Conservation (phyloP, 805 yeast species). For the Hanseniaspora valbyensis region DNA sequence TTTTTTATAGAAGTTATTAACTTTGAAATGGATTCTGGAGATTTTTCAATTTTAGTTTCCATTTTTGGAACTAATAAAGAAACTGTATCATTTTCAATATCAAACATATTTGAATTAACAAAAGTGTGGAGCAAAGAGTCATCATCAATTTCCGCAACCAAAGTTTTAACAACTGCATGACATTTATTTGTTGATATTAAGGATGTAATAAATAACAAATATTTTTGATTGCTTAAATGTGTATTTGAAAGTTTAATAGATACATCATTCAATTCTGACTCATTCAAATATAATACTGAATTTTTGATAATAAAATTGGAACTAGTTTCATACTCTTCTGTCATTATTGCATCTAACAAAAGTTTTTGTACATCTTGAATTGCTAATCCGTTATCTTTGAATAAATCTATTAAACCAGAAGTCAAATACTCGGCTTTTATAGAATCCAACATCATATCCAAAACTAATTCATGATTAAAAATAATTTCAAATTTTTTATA, state of each 20-base stretch:
- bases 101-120: background rate
- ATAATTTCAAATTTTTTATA: constrained; percentile 22
- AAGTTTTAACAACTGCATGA: background rate
- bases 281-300: background rate
- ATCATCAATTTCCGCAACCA: background rate
- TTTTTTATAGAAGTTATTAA: background rate
- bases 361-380: background rate
- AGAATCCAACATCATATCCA: background rate
- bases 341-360: background rate
- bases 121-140: background rate
- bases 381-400: background rate
- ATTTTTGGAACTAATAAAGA: background rate
- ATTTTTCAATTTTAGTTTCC: background rate
- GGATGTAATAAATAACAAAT: background rate
- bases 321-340: background rate
- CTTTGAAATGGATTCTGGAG: background rate
- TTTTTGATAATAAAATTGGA: background rate
- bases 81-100: background rate
- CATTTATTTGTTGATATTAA: background rate
- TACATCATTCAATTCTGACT: background rate
- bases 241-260: background rate
- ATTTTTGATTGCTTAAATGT: background rate
- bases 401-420: background rate
- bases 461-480: background rate
- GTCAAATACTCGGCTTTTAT: background rate